Base-by-base conservation (phyloP, 495 filamentous ascomycete genomes). In the Neurospora sp. region DNA sequence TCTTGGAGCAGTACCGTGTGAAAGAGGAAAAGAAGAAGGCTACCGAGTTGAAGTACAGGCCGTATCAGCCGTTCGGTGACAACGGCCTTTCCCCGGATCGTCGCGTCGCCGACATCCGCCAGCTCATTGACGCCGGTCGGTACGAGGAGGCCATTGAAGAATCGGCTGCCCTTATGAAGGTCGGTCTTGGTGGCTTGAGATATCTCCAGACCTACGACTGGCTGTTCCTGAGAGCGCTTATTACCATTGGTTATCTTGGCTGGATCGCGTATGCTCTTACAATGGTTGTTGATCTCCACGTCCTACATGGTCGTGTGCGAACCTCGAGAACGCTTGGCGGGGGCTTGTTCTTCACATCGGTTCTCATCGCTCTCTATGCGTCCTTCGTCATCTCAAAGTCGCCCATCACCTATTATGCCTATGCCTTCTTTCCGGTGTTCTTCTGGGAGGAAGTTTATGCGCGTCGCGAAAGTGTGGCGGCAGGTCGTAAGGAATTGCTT, bases 361-460 rank as follows among this genome's bases (percentile, higher is more conserved):
- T 92, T n/a, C 83, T 96, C 23, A 88, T 91, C 5, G 86, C 84
- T 5, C 80, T 98, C 18, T 97, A 92, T 76, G 90, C 94, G 4
- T 89, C 92, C 8, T 91, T 99, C 59, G 82, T 90, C 72, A 85
- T 93, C 72, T 94, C 96, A 44, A 87, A 89, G 39, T 95, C 94
- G 3, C 90, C 95, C 0, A 85, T 87, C 75, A 92, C 92, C 6
- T 99, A 98, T 80, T 98, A 98, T 76, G 90, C 90, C 35, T 99
- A 98, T 79, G 94, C 89, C 6, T 86, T 95, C 75, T 99, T 98
- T 80, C 95, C 96, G 0, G 89, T 96, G 3, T 88, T 90, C 66
- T 98, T 99, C 85, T 99, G 96, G 96, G 94, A 98, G 79, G 96
- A 97, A 77, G 94, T 98, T 0, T 93, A 92, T 79, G 93, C 92